A percentile compares a stretch with the other conserved stretches of the same genome.
Conservation (phyloP, 805 yeast genomes). For the Cyberlindnera mycetangii region DNA sequence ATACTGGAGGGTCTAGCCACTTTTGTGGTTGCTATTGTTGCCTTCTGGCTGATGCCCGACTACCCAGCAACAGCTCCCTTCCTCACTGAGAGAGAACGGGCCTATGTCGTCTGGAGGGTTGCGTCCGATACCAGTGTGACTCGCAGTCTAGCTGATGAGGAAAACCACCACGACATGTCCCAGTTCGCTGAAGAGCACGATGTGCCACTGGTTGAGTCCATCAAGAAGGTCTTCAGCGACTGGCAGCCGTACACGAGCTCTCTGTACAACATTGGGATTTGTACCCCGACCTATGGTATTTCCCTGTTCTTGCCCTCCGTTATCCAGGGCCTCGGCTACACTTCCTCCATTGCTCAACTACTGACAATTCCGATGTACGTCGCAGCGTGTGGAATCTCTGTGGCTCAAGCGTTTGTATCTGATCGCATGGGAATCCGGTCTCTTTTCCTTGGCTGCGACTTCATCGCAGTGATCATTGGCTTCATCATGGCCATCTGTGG, state of each 20-base stretch:
- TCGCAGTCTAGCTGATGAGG: constrained; percentile 1
- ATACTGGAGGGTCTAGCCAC: constrained; percentile 18
- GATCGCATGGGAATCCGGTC: constrained; percentile 31
- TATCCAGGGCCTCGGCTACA: constrained; percentile 37
- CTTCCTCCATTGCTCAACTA: constrained; percentile 38
- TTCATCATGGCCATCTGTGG: constrained; percentile 31
- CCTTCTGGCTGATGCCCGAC: constrained; percentile 16
- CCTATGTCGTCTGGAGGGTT: constrained; percentile 8
- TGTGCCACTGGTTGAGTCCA: constrained; percentile 10
- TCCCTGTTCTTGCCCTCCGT: constrained; percentile 42
- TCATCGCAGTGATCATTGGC: constrained; percentile 32
- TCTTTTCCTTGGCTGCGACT: constrained; percentile 30
- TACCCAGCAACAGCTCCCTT: constrained; percentile 19
- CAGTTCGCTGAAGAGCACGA: constrained; percentile 18
- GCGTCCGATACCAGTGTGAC: constrained; percentile 1
- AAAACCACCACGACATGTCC: constrained; percentile 1
- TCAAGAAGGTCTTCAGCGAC: constrained; percentile 27
- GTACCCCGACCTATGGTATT: constrained; percentile 35
- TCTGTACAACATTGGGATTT: constrained; percentile 30
- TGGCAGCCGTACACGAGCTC: constrained; percentile 32
- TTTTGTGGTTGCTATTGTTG: constrained; percentile 7
- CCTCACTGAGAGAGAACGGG: constrained; percentile 17
- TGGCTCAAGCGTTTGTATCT: constrained; percentile 28
- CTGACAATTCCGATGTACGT: constrained; percentile 42
- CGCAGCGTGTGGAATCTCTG: constrained; percentile 31